Evolutionary conservation across 305 asterid species (phyloP).

Genomic region (Solanum hybrid): DNA sequence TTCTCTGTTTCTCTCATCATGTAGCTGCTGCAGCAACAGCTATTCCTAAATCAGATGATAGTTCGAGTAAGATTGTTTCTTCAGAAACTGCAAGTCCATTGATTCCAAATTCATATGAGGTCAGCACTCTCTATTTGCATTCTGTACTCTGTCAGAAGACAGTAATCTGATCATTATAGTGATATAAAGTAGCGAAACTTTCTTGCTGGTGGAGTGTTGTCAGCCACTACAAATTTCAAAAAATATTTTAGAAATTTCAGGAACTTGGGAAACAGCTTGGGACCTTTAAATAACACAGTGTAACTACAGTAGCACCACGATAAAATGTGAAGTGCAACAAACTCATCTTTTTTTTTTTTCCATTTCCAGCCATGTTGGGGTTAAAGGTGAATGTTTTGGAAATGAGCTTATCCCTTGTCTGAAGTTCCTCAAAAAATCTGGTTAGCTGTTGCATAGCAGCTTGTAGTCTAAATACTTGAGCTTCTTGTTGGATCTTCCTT

Average conservation of each 20-base stretch:
- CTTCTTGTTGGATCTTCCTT: not conserved
- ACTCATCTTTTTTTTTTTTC: not conserved
- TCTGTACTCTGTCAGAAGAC: not conserved
- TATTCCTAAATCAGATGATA: slow-evolving; percentile 26
- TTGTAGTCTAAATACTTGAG: not conserved
- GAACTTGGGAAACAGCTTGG: not conserved
- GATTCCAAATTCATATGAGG: slow-evolving; percentile 54
- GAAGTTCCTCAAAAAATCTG: not conserved
- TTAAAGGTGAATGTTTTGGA: not conserved
- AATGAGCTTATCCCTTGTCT: not conserved
- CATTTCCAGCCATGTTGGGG: not conserved
- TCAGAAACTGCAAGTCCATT: slow-evolving; percentile 31
- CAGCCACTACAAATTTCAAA: not conserved
- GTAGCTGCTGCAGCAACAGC: slow-evolving; percentile 12
- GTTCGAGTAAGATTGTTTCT: slow-evolving; percentile 22
- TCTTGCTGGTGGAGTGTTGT: not conserved
- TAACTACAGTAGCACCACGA: not conserved
- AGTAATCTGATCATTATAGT: not conserved
- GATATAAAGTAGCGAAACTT: not conserved
- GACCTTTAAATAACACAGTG: not conserved
- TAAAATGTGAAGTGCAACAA: not conserved
- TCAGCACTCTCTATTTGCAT: slow-evolving; percentile 15
- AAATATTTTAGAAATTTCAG: not conserved
- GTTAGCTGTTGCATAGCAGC: not conserved
- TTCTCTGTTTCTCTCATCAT: not conserved